phyloP scores from a whole-genome alignment of 1,139 yeast genomes.

The Pichia sp. region DNA sequence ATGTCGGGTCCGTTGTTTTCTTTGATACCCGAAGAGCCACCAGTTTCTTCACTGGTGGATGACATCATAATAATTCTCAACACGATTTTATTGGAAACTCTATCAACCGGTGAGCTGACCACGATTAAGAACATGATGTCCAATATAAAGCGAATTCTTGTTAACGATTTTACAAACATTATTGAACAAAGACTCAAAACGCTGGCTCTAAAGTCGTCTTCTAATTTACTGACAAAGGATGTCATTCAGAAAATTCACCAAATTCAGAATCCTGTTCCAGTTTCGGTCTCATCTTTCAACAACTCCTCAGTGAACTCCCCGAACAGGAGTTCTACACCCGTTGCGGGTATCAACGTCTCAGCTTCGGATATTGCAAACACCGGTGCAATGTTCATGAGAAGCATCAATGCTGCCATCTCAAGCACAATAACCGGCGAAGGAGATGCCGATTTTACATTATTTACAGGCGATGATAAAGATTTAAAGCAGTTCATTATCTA shows the following conservation, averaged over 20 bases:
- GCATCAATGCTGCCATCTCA: conserved; percentile 26
- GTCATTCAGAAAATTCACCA: conserved; percentile 12
- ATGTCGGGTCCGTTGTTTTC: conserved; percentile 15
- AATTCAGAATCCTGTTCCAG: conserved; percentile 5
- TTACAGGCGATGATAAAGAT: conserved; percentile 26
- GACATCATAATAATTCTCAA: conserved; percentile 72
- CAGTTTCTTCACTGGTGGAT: conserved; percentile 80
- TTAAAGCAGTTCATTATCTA: conserved; percentile 40
- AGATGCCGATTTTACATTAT: conserved; percentile 7
- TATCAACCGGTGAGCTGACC: conserved; percentile 52
- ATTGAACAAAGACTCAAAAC: conserved; percentile 46
- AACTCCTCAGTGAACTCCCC: conserved; percentile 2
- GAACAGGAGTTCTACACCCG: conserved; percentile 10
- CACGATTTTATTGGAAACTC: conserved; percentile 48
- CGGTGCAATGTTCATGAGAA: conserved; percentile 24
- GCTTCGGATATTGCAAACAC: conserved; percentile 21
- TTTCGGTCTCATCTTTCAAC: conserved; percentile 4
- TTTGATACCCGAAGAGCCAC: conserved; percentile 43
- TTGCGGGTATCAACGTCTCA: conserved; percentile 19
- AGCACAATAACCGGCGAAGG: conserved; percentile 27
- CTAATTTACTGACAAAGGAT: conserved; percentile 18
- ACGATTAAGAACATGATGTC: conserved; percentile 46
- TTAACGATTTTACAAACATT: conserved; percentile 38
- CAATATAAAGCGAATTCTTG: conserved; percentile 36
- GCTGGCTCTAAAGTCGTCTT: conserved; percentile 43